phyloP scores from a whole-genome alignment of 495 filamentous ascomycete genomes.

The Penicillium soppii region DNA sequence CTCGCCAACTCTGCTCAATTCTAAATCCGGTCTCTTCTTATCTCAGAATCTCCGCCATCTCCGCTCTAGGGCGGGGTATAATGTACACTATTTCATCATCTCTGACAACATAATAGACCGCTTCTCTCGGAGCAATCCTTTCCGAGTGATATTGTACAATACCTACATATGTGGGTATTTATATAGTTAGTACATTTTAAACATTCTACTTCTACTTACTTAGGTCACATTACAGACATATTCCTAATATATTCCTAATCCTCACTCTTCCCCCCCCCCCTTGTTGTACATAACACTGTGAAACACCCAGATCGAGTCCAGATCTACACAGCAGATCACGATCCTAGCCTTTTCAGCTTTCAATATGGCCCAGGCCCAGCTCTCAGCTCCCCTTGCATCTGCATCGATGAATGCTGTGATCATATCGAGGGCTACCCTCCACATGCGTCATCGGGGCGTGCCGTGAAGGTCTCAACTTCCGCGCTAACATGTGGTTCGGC shows the following conservation, averaged over 20 bases:
- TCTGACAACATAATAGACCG: not conserved
- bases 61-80: constrained; percentile 26
- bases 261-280: not conserved
- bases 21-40: too few relatives aligned
- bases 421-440: constrained; percentile 13
- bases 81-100: not conserved
- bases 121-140: constrained; percentile 1
- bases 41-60: constrained; percentile 26
- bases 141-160: too few relatives aligned
- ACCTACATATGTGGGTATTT: too few relatives aligned
- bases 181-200: too few relatives aligned
- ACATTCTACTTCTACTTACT: too few relatives aligned
- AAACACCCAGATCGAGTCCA: constrained; percentile 14
- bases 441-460: constrained; percentile 28
- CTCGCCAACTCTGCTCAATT: too few relatives aligned
- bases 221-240: too few relatives aligned
- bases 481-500: constrained; percentile 15
- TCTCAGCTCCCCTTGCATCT: constrained; percentile 25
- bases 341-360: constrained; percentile 20
- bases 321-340: constrained; percentile 21
- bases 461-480: constrained; percentile 12
- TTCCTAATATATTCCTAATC: too few relatives aligned
- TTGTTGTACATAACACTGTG: not conserved
- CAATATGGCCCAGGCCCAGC: constrained; percentile 12
- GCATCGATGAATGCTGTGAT: constrained; percentile 14